These are phyloP conservation scores for Fusarium pininemorale DNA, from an alignment of 2,329 filamentous ascomycete species.

Conservation along the genomic window DNA sequence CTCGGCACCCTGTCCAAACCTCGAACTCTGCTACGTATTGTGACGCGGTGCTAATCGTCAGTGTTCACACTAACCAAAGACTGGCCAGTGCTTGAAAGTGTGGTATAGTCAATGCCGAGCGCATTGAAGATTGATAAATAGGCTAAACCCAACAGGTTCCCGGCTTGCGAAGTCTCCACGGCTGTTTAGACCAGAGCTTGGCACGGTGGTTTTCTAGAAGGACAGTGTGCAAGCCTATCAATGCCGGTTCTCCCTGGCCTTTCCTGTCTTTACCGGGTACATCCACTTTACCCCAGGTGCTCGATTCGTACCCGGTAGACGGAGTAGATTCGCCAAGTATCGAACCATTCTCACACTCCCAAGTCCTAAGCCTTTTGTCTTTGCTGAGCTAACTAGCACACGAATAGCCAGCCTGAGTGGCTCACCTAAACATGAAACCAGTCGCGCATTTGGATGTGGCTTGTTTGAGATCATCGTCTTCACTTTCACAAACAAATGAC, in stretches of 20 bases:
- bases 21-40: constrained; percentile 1
- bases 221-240: constrained; percentile 29
- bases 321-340: constrained; percentile 28
- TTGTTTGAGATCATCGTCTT: constrained; percentile 25
- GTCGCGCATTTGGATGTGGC: constrained; percentile 26
- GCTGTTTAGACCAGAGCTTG: constrained; percentile 12
- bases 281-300: constrained; percentile 43
- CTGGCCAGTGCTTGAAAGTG: constrained; percentile 16
- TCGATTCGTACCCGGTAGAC: constrained; percentile 33
- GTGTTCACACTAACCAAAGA: constrained; percentile 24
- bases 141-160: constrained; percentile 17
- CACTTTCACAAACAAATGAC: constrained; percentile 9
- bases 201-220: constrained; percentile 36
- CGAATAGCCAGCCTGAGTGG: constrained; percentile 23
- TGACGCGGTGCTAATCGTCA: constrained; percentile 29
- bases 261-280: constrained; percentile 25
- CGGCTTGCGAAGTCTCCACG: constrained; percentile 22
- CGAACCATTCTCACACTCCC: constrained; percentile 38
- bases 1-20: constrained; percentile 26
- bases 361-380: constrained; percentile 6
- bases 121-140: constrained; percentile 12
- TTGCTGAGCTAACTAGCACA: constrained; percentile 20
- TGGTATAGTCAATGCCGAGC: constrained; percentile 13
- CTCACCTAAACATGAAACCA: constrained; percentile 45
- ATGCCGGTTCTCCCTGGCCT: constrained; percentile 31